These are phyloP conservation scores for Fusarium duplospermum DNA, from an alignment of 2,329 filamentous ascomycete species.

Conservation along the genomic window DNA sequence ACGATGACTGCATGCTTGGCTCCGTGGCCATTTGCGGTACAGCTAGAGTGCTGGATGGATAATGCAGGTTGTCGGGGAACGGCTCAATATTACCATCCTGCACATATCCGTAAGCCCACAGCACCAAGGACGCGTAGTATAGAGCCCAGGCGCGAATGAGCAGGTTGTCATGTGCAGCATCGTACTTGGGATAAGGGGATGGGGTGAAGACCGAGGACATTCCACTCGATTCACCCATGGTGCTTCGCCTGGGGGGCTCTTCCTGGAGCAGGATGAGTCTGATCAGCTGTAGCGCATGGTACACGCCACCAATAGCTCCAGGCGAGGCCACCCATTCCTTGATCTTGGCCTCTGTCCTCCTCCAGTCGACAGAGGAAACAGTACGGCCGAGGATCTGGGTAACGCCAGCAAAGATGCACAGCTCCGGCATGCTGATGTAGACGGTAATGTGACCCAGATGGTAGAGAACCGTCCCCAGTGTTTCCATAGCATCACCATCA, in stretches of 20 bases:
- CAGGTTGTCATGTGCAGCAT: slow-evolving; percentile 41
- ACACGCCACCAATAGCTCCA: slow-evolving; percentile 44
- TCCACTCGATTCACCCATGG: slow-evolving; percentile 19
- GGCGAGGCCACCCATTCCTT: slow-evolving; percentile 45
- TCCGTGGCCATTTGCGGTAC: slow-evolving; percentile 25
- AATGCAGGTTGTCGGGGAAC: slow-evolving; percentile 43
- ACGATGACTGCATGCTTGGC: slow-evolving; percentile 35
- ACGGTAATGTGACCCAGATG: slow-evolving; percentile 45
- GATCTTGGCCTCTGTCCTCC: slow-evolving; percentile 44
- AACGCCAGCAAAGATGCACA: slow-evolving; percentile 45
- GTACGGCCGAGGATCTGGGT: slow-evolving; percentile 43
- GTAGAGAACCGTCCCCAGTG: slow-evolving; percentile 42
- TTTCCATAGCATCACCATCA: slow-evolving; percentile 44
- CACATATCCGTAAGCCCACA: slow-evolving; percentile 45
- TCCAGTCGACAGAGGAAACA: slow-evolving; percentile 44
- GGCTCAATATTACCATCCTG: slow-evolving; percentile 44
- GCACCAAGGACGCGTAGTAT: slow-evolving; percentile 43
- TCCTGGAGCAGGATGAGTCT: slow-evolving; percentile 42
- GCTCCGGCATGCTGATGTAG: slow-evolving; percentile 46
- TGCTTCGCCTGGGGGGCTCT: slow-evolving; percentile 27
- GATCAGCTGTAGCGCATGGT: slow-evolving; percentile 43
- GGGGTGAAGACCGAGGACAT: slow-evolving; percentile 29
- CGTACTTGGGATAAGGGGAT: slow-evolving; percentile 39
- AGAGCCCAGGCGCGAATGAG: slow-evolving; percentile 42
- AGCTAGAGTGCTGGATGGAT: slow-evolving; percentile 28